A percentile compares a stretch with the other conserved stretches of the same genome.
phyloP scores from a whole-genome alignment of 495 filamentous ascomycete genomes.

The Penicillium fimorum region DNA sequence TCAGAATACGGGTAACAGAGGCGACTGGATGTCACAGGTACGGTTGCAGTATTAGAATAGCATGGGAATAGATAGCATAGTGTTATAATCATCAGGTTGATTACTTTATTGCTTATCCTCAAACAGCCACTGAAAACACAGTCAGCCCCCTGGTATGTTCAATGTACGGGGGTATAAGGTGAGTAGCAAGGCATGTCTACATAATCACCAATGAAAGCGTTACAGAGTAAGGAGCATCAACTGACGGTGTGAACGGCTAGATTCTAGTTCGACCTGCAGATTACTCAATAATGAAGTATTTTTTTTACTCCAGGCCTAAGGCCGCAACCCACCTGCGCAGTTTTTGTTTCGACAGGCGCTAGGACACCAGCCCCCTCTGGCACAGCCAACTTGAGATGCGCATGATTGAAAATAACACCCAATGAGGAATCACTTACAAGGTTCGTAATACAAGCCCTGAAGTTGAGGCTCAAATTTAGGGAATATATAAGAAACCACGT shows the following conservation, averaged over 20 bases:
- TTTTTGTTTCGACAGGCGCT: background rate
- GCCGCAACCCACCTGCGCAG: background rate
- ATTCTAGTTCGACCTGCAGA: slow-evolving; percentile 2
- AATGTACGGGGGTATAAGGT: background rate
- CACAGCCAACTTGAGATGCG: background rate
- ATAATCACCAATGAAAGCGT: background rate
- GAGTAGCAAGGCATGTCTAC: background rate
- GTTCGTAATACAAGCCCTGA: background rate
- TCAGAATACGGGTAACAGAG: background rate
- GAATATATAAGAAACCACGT: slow-evolving; percentile 1
- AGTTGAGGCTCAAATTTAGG: slow-evolving; percentile 2
- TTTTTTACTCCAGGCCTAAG: background rate
- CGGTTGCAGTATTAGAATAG: background rate
- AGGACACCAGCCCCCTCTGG: slow-evolving; percentile 4
- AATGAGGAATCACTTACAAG: slow-evolving; percentile 1
- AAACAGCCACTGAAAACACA: slow-evolving; percentile 4
- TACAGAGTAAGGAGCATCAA: no score
- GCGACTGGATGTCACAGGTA: background rate
- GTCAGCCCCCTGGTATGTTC: background rate
- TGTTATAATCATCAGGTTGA: background rate
- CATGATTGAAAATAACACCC: background rate
- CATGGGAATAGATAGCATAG: background rate
- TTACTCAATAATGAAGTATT: background rate
- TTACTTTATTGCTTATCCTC: background rate
- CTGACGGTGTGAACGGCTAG: background rate